phyloP scores from a whole-genome alignment of 2,329 filamentous ascomycete species.

The Neodidymelliopsis sp. region DNA sequence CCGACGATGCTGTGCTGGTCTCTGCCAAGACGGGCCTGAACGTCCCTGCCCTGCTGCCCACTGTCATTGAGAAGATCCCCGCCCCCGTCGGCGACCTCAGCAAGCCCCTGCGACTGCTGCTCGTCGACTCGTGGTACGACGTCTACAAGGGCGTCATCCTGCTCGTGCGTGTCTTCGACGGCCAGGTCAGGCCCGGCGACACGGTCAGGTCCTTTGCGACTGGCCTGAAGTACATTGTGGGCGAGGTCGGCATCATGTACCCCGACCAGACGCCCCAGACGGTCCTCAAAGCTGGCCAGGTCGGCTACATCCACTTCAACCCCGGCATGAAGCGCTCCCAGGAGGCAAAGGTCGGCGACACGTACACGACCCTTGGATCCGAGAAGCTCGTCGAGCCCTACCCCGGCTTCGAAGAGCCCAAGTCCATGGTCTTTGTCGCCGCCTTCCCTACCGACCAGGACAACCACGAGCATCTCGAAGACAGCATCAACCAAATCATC shows the following conservation, averaged over 20 bases:
- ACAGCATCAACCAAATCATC: conserved; percentile 91
- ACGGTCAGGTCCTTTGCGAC: conserved; percentile 89
- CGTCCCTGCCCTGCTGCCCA: conserved; percentile 81
- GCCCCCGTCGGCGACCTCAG: conserved; percentile 75
- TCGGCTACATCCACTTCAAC: conserved; percentile 97
- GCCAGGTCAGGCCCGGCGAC: conserved; percentile 81
- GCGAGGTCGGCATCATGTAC: conserved; percentile 97
- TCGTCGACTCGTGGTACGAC: conserved; percentile 99
- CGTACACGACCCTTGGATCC: conserved; percentile 81
- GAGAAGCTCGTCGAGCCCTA: conserved; percentile 80
- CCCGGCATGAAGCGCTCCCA: conserved; percentile 97
- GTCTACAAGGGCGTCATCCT: conserved; percentile 93
- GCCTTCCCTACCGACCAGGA: conserved; percentile 93
- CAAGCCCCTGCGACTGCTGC: conserved; percentile 80
- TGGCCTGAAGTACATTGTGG: conserved; percentile 86
- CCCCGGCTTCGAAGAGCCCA: conserved; percentile 94
- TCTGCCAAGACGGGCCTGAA: conserved; percentile 95
- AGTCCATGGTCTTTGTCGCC: conserved; percentile 98
- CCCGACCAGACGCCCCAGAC: conserved; percentile 84
- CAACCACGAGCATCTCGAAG: conserved; percentile 85
- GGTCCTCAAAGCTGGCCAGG: conserved; percentile 85
- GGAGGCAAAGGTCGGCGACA: conserved; percentile 95
- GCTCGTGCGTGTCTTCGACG: conserved; percentile 90
- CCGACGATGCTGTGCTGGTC: conserved; percentile 75
- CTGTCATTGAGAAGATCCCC: conserved; percentile 85